These are phyloP conservation scores for Candida maesae DNA, from an alignment of 805 yeast species.

Conservation along the genomic window DNA sequence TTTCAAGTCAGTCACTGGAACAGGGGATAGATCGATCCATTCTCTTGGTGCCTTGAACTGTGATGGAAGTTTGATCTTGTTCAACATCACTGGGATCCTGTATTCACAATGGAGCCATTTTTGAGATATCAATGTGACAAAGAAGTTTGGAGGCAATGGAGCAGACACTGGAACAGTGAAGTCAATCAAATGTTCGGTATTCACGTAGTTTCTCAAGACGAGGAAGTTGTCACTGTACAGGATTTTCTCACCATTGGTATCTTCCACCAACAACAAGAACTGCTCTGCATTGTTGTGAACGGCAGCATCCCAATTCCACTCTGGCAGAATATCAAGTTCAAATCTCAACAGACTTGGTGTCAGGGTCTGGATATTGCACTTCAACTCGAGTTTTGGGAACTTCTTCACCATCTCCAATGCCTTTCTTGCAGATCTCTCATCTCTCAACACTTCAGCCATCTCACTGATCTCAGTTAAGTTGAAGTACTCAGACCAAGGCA, in stretches of 20 bases:
- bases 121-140: constrained; percentile 70
- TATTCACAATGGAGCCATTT: constrained; percentile 79
- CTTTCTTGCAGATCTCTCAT: constrained; percentile 59
- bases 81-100: constrained; percentile 56
- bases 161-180: constrained; percentile 59
- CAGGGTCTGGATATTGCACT: constrained; percentile 69
- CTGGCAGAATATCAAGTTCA: constrained; percentile 62
- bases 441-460: constrained; percentile 75
- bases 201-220: constrained; percentile 47
- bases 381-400: constrained; percentile 66
- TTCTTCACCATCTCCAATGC: constrained; percentile 58
- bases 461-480: constrained; percentile 63
- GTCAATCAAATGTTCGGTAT: constrained; percentile 54
- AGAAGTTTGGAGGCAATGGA: constrained; percentile 65
- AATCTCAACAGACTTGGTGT: constrained; percentile 64
- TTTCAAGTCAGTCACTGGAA: constrained; percentile 47
- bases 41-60: constrained; percentile 61
- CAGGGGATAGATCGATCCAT: constrained; percentile 46
- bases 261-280: constrained; percentile 74
- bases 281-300: constrained; percentile 64
- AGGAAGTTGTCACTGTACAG: constrained; percentile 54
- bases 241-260: constrained; percentile 74
- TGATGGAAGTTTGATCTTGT: constrained; percentile 52
- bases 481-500: constrained; percentile 82
- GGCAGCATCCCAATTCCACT: constrained; percentile 71